Base-by-base conservation (phyloP, 2,329 filamentous ascomycete genomes). In the Neocatenulostroma microsporum region DNA sequence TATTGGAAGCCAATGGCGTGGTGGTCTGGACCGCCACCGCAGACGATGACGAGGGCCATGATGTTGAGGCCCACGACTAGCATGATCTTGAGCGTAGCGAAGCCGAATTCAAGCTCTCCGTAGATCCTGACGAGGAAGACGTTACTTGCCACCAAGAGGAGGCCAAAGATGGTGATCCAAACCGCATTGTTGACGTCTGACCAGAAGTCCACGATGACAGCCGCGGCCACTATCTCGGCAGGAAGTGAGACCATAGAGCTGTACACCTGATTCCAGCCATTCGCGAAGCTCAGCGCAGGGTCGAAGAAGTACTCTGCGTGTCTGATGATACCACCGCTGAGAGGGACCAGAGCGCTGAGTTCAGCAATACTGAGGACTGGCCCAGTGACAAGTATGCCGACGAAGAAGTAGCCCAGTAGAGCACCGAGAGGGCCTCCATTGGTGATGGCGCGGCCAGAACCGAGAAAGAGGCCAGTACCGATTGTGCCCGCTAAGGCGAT, bases 71-170 rank as follows among this genome's bases (percentile, higher is more conserved):
- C 47, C 18, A 42, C 21, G 14, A 30, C 20, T 21, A 25, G 13
- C 30, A 39, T 18, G 39, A 69, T 62, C 42, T 69, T 69, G 47
- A 68, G 53, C 5, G 54, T 57, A 34, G 62, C 63, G 5, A 69
- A 60, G 58, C 58, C 62, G 49, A 69, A 69, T 37, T 69, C 65
- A 25, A 68, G 58, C 46, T 68, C 65, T 41, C 64, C 65, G 34
- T 68, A 69, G 46, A 66, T 65, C 8, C 49, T 36, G 14, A 54
- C 48, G 1, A 42, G 34, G 21, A 50, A 38, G 31, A 48, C 39
- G 24, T 48, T 48, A 41, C 36, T 42, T 7, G 40, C 35, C 2
- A 50, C 23, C 2, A 48, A 23, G 4, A 43, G 14, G 11, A 42
- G 5, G 5, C 39, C 32, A 32, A 50, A 52, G 17, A 50, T 31